Percentiles rank a stretch among this genome's conserved stretches.
Evolutionary conservation across 768 basidiomycete species (phyloP).

Genomic region (Russula virescens): DNA sequence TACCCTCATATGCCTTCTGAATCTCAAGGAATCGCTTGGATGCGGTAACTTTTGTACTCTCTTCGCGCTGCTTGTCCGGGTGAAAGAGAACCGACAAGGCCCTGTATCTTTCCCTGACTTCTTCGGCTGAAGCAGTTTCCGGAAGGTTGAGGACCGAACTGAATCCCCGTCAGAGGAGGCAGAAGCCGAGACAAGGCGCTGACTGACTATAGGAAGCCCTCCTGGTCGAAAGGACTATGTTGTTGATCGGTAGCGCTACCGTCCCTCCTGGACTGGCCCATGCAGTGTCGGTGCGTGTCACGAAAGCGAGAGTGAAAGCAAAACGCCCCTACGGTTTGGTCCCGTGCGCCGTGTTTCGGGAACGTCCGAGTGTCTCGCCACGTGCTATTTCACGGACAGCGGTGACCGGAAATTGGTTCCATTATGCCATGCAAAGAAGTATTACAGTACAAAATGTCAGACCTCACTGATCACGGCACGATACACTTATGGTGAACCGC

Average conservation of each 20-base stretch:
- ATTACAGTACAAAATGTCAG: no score
- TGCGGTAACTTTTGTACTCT: constrained; percentile 50
- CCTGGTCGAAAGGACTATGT: constrained; percentile 14
- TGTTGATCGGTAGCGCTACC: constrained; percentile 2
- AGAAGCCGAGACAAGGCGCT: background rate
- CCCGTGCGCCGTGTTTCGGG: constrained; percentile 14
- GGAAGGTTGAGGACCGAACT: constrained; percentile 71
- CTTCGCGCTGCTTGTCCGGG: constrained; percentile 74
- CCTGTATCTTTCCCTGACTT: constrained; percentile 71
- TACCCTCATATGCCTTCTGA: constrained; percentile 80
- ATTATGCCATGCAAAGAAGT: no score
- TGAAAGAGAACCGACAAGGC: constrained; percentile 73
- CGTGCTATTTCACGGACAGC: background rate
- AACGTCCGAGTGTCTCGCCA: background rate
- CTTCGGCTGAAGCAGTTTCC: constrained; percentile 52
- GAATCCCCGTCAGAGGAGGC: constrained; percentile 1
- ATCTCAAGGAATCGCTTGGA: constrained; percentile 65
- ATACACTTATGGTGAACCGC: no score
- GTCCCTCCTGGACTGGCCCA: constrained; percentile 18
- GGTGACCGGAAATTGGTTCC: no score
- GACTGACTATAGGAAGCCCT: constrained; percentile 25
- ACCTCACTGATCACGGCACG: no score
- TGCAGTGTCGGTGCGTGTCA: background rate
- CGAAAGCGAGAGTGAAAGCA: background rate
- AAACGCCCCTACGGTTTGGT: background rate